Evolutionary conservation across 1,139 yeast genomes (phyloP), one percentile per base, ranked within the genome.

Genomic region (Protomyces gravidus): DNA sequence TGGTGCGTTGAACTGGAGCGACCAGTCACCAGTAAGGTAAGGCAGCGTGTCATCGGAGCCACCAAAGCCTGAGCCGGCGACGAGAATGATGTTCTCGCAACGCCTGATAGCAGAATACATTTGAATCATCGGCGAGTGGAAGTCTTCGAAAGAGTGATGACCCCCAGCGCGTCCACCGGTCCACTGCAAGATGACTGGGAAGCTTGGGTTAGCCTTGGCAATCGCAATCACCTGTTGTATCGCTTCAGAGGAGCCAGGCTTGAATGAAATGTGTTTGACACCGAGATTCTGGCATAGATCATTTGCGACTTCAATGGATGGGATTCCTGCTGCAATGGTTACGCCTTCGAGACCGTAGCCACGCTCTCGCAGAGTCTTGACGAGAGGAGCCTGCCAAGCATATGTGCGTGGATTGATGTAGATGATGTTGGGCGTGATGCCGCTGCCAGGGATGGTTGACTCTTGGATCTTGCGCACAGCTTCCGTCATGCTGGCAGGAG

Each of bases 141-240:
- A 89, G 76, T 92, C 98, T 79, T 92, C 99, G 72, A 84, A 92
- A 61, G 97, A 90, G 76, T 92, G 99, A 74, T 92, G 99, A 71
- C 99, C 99, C 81, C 99, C 99, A 78, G 97, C 99, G 82, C 99
- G 90, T 74, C 99, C 99, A 81, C 97, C 98, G 65, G 99, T 92
- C 99, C 99, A 92, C 80, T 92, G 98, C 69, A 92, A 78, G 62
- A 92, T 90, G 70, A 92, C 88, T 66, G 98, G 98, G 89, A 94
- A 92, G 64, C 73, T 77, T 67, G 98, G 98, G 76, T 90, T 95
- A 58, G 95, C 90, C 73, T 88, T 89, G 56, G 99, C 98, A 71
- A 92, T 92, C 63, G 85, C 76, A 68, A 92, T 84, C 66, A 84
- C 89, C 73, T 86, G 94, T 66, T 84, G 79, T 68, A 92, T 89